Conservation (phyloP, 2,329 filamentous ascomycete species). For the Gliomastix tumulicola region DNA sequence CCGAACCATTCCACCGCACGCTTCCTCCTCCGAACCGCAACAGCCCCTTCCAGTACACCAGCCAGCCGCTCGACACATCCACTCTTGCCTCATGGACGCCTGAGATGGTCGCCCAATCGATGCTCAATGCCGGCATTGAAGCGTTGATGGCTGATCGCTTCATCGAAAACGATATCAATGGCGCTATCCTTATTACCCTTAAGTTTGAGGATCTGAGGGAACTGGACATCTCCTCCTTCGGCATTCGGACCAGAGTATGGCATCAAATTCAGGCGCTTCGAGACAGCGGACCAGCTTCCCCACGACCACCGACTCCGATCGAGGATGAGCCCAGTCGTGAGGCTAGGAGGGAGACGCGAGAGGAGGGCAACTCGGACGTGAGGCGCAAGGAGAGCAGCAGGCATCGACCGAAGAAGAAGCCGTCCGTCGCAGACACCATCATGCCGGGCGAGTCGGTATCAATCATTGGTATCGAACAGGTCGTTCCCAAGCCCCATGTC, state of each 20-base stretch:
- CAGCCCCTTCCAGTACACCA: slow-evolving; percentile 50
- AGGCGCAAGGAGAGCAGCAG: slow-evolving; percentile 33
- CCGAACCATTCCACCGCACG: slow-evolving; percentile 6
- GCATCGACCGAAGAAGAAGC: slow-evolving; percentile 27
- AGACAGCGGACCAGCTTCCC: slow-evolving; percentile 43
- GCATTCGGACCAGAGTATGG: slow-evolving; percentile 74
- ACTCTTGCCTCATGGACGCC: slow-evolving; percentile 63
- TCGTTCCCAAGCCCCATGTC: slow-evolving; percentile 75
- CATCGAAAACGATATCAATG: slow-evolving; percentile 86
- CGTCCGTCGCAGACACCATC: slow-evolving; percentile 55
- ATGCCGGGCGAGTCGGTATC: slow-evolving; percentile 79
- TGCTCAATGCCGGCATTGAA: slow-evolving; percentile 79
- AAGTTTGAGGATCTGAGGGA: slow-evolving; percentile 85
- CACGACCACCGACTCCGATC: slow-evolving; percentile 51
- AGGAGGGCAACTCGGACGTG: slow-evolving; percentile 23
- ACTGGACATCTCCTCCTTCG: slow-evolving; percentile 74
- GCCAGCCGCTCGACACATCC: slow-evolving; percentile 49
- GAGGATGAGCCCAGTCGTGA: slow-evolving; percentile 50
- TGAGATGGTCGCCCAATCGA: slow-evolving; percentile 75
- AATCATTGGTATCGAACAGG: slow-evolving; percentile 86
- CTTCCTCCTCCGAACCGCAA: slow-evolving; percentile 23
- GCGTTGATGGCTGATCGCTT: slow-evolving; percentile 73
- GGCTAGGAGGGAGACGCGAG: slow-evolving; percentile 36
- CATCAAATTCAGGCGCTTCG: slow-evolving; percentile 68
- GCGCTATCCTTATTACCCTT: slow-evolving; percentile 78